phyloP scores from a whole-genome alignment of 1,139 yeast species.

The Spencermartinsiella ligniputridi region DNA sequence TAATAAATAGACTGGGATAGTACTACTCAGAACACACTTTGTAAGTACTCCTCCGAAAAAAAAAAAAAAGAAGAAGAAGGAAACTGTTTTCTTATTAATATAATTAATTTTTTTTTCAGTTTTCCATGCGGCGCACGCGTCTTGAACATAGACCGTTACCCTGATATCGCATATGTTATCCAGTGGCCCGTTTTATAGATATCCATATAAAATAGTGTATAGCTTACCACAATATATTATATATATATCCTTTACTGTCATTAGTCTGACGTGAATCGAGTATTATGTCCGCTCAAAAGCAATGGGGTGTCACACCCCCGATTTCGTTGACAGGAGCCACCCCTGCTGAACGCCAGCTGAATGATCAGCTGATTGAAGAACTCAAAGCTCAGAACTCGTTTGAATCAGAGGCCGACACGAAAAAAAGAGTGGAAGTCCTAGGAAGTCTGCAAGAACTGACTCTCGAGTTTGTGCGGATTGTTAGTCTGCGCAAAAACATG shows the following conservation, averaged over 20 bases:
- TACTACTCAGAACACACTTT: conserved; percentile 2
- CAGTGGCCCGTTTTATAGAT: no score
- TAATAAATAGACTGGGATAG: conserved; percentile 1
- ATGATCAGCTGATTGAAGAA: conserved; percentile 73
- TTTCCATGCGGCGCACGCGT: not conserved
- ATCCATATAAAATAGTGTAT: no score
- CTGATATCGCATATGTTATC: no score
- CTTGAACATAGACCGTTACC: not conserved
- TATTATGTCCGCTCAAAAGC: conserved; percentile 18
- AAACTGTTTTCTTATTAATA: conserved; percentile 1
- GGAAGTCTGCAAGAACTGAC: conserved; percentile 64
- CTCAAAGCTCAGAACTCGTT: conserved; percentile 82
- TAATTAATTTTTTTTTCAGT: not conserved
- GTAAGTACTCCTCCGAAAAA: conserved; percentile 13
- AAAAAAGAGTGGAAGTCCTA: conserved; percentile 70
- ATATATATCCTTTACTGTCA: no score
- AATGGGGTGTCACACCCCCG: conserved; percentile 81
- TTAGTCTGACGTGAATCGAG: no score
- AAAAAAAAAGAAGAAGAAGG: conserved; percentile 12
- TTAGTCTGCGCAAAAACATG: conserved; percentile 80
- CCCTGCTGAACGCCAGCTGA: conserved; percentile 66
- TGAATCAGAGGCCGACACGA: conserved; percentile 78
- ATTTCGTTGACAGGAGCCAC: conserved; percentile 82
- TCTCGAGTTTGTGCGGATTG: conserved; percentile 76
- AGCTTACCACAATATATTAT: no score